Evolutionary conservation across 1,284 basidiomycete species (phyloP), one percentile per base, ranked within the genome.

Genomic region (Hypsizygus ulmarius): DNA sequence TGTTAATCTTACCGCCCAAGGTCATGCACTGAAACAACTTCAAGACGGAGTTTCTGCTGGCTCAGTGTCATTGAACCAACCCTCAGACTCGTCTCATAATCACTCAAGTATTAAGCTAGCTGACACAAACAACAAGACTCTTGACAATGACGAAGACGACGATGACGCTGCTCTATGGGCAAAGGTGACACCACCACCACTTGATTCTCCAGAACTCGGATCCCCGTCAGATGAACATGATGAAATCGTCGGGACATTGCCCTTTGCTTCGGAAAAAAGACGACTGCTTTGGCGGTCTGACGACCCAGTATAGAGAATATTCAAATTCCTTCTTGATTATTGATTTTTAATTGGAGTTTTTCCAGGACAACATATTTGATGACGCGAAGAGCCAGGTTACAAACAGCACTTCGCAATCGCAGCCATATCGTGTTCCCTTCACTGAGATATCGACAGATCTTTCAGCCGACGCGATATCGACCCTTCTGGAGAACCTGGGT

Each of bases 401-500:
- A 5, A 43, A 45, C 33, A 47, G 33, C 43, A 46, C 42, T 11
- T 39, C 43, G 11, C 45, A 29, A 19, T 19, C 42, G 8, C 19
- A 18, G 32, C 39, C 38, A 12, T 36, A 38, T 43, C 43, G 51
- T 29, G 34, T 33, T 15, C 30, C 41, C n/a, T 39, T 29, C 11
- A n/a, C 5, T n/a, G n/a, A 30, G 25, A n/a, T 10, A 29, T 12
- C 33, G 4, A 16, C 40, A 14, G 47, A 38, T 19, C 39, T 49
- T 36, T 49, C 55, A 1, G 59, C 55, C 19, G 62, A 63, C 43
- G 37, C 45, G 14, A 55, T 64, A 32, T 36, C 53, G 3, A 49
- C 52, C 8, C 38, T 59, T 14, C 30, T 62, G 11, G 15, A 53
- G 55, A 34, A 46, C 53, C 10, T 63, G 2, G 41, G 43, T 6